Evolutionary conservation across 768 basidiomycete species (phyloP), one percentile per base, ranked within the genome.

Genomic region (Lactarius hatsudake): DNA sequence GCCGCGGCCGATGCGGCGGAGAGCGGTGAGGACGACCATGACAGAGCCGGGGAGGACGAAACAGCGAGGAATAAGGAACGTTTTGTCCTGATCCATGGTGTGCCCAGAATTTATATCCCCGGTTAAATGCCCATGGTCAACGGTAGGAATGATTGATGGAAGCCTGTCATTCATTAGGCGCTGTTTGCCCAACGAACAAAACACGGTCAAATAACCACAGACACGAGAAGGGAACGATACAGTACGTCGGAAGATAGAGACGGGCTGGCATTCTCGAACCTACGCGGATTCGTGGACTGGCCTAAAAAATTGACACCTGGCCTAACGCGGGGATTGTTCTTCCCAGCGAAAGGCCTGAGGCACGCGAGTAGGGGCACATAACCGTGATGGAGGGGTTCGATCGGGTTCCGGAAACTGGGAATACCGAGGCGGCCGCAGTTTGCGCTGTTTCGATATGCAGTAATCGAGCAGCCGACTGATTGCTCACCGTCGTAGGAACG

Each of bases 1-100:
- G 15, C 68, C 70, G 32, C 67, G 67, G 3, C 59, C 45, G 32
- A 68, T 64, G 56, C 69, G 69, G 42, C 55, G 66, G 43, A 68
- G 53, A 15, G 69, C 67, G 9, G 34, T 65, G 56, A 65, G 9
- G 51, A 70, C 30, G 56, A 69, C 62, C 66, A 67, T 66, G 51
- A 17, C 13, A 1, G 36, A 12, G 20, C 32, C 6, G 34, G 56
- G 4, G 15, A 40, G 9, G 10, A 9, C 12, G 26, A 51, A n/a
- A 2, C 36, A 9, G 28, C 28, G 18, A 23, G 28, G 26, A 2
- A 42, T 13, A 51, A 51, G 12, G 9, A n/a, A 8, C n/a, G n/a
- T 23, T 10, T 12, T 48, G n/a, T 48, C n/a, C 45, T 2, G 17
- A 3, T 40, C 38, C 15, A 18, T 1, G 2, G 20, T 45, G 43